A percentile compares a stretch with the other conserved stretches of the same genome.
These are phyloP conservation scores for Malus hybrid DNA, from an alignment of 331 rosid genomes.

Conservation along the genomic window DNA sequence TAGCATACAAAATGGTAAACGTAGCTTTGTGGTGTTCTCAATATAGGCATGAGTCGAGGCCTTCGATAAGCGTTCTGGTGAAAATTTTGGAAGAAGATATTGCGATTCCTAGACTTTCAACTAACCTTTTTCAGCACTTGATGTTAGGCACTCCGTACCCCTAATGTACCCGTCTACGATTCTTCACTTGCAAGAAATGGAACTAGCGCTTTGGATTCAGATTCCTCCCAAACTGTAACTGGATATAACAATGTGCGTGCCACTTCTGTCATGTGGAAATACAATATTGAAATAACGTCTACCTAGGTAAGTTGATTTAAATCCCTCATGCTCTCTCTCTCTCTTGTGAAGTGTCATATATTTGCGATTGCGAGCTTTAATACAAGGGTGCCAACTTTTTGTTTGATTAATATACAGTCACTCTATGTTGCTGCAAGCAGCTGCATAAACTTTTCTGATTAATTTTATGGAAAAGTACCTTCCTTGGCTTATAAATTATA, in stretches of 20 bases:
- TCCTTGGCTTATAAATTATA: not conserved
- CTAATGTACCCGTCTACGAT: not conserved
- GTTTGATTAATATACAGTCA: too few species aligned
- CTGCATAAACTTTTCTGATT: not conserved
- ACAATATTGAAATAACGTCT: constrained; percentile 20
- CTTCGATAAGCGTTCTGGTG: constrained; percentile 33
- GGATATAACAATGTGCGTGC: not conserved
- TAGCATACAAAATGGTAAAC: constrained; percentile 26
- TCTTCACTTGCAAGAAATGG: not conserved
- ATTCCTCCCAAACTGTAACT: constrained; percentile 1
- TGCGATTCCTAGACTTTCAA: constrained; percentile 24
- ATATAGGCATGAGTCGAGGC: constrained; percentile 29
- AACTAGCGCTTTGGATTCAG: not conserved
- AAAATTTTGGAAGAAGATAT: constrained; percentile 37
- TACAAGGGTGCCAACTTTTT: not conserved
- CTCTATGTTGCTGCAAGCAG: too few species aligned
- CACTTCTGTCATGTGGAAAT: constrained; percentile 18
- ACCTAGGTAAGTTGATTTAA: not conserved
- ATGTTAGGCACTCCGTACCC: not conserved
- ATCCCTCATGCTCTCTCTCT: not conserved
- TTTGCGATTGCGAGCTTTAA: not conserved
- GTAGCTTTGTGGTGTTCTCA: constrained; percentile 37
- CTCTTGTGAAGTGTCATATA: not conserved
- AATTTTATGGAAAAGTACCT: not conserved
- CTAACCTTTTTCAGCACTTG: constrained; percentile 22